These are phyloP conservation scores for Cetradonia linearis DNA, from an alignment of 495 filamentous ascomycete species.

Conservation along the genomic window DNA sequence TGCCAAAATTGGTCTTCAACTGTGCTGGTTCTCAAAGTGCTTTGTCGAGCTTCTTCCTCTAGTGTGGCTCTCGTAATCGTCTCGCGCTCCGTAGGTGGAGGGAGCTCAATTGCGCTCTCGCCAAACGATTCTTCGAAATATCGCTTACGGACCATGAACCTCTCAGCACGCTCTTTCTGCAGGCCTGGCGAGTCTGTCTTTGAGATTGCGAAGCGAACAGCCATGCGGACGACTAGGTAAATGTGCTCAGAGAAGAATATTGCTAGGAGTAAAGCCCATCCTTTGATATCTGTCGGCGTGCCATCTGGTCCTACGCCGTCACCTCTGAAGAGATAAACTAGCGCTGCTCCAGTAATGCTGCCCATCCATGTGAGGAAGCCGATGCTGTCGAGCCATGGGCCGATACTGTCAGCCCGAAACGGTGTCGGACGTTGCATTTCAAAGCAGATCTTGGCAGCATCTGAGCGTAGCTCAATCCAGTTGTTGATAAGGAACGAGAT, in stretches of 20 bases:
- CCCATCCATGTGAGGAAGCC: slow-evolving; percentile 88
- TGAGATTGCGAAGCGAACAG: slow-evolving; percentile 56
- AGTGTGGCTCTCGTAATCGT: slow-evolving; percentile 37
- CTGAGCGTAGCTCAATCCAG: slow-evolving; percentile 88
- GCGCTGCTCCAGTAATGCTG: slow-evolving; percentile 69
- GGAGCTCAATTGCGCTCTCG: slow-evolving; percentile 25
- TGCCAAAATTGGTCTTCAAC: slow-evolving; percentile 61
- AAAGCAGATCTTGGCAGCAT: slow-evolving; percentile 88
- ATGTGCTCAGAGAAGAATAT: slow-evolving; percentile 83
- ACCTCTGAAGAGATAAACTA: slow-evolving; percentile 80
- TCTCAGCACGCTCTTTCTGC: slow-evolving; percentile 66
- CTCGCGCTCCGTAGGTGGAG: slow-evolving; percentile 29
- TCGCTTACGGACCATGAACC: slow-evolving; percentile 62
- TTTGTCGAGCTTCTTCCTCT: slow-evolving; percentile 59
- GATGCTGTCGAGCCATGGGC: slow-evolving; percentile 83
- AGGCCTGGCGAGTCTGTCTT: slow-evolving; percentile 78
- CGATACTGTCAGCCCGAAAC: slow-evolving; percentile 81
- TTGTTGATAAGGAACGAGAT: slow-evolving; percentile 90
- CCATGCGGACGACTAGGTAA: slow-evolving; percentile 63
- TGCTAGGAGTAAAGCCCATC: slow-evolving; percentile 73
- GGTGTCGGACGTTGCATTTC: slow-evolving; percentile 84
- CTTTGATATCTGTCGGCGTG: slow-evolving; percentile 55
- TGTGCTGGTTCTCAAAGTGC: slow-evolving; percentile 40
- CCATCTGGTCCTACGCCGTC: slow-evolving; percentile 46
- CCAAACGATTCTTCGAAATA: slow-evolving; percentile 55